phyloP scores from a whole-genome alignment of 2,329 filamentous ascomycete species.

The Pseudopyrenochaeta lycopersici region DNA sequence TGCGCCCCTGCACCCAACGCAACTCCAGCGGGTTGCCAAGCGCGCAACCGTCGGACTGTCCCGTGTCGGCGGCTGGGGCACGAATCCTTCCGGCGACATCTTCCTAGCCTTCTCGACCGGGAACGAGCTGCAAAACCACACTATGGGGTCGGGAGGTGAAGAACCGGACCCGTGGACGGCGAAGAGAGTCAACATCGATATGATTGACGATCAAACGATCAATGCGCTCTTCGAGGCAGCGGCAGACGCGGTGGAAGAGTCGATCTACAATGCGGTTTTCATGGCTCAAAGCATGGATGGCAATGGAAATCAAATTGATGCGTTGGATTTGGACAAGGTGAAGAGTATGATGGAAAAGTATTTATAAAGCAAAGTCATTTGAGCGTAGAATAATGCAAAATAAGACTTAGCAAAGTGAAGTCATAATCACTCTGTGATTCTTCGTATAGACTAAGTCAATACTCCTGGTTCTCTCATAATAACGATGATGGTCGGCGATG shows the following conservation, averaged over 20 bases:
- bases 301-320: conserved; percentile 55
- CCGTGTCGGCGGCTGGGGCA: conserved; percentile 68
- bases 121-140: conserved; percentile 60
- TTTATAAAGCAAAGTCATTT: conserved; percentile 18
- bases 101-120: conserved; percentile 74
- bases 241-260: conserved; percentile 71
- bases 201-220: conserved; percentile 67
- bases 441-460: too few species aligned
- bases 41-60: conserved; percentile 69
- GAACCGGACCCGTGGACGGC: conserved; percentile 46
- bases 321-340: conserved; percentile 43
- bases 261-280: conserved; percentile 71
- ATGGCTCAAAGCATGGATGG: conserved; percentile 69
- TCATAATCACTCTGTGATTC: too few species aligned
- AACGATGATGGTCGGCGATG: too few species aligned
- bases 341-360: conserved; percentile 49
- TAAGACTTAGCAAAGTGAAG: too few species aligned
- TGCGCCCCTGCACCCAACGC: conserved; percentile 66
- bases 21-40: conserved; percentile 67
- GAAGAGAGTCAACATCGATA: conserved; percentile 56
- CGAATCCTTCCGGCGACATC: conserved; percentile 71
- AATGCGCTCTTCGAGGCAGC: conserved; percentile 69
- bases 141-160: conserved; percentile 30
- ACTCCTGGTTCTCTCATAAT: too few species aligned
- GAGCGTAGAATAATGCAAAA: too few species aligned